Conservation (phyloP, 202 grass and related monocot genomes). For the Dendrocalamus latiflorus region DNA sequence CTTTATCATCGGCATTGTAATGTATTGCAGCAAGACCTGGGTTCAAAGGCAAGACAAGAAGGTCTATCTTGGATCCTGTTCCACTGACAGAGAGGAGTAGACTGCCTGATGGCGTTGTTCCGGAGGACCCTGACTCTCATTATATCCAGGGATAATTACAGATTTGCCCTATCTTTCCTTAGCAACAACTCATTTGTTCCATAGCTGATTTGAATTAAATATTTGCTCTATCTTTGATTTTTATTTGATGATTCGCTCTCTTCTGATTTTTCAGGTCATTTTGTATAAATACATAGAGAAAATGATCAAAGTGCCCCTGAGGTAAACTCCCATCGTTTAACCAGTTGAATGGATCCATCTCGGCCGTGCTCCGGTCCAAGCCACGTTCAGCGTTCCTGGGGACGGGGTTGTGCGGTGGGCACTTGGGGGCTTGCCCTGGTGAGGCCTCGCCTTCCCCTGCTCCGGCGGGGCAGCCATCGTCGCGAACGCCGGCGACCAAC, state of each 20-base stretch:
- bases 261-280: too few relatives aligned
- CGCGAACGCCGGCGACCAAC: slow-evolving; percentile 11
- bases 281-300: too few relatives aligned
- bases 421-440: slow-evolving; percentile 51
- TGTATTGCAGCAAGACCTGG: slow-evolving; percentile 78
- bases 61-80: slow-evolving; percentile 75
- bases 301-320: too few relatives aligned
- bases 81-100: slow-evolving; percentile 58
- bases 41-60: slow-evolving; percentile 47
- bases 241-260: too few relatives aligned
- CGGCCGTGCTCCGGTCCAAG: slow-evolving; percentile 31
- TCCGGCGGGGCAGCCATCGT: slow-evolving; percentile 23
- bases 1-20: slow-evolving; percentile 24
- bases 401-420: slow-evolving; percentile 48
- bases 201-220: too few relatives aligned
- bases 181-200: too few relatives aligned
- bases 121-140: slow-evolving; percentile 93
- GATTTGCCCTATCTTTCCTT: too few relatives aligned
- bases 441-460: slow-evolving; percentile 47
- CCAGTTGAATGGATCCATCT: slow-evolving; percentile 57
- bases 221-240: too few relatives aligned
- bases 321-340: too few relatives aligned
- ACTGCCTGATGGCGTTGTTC: slow-evolving; percentile 65
- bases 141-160: too few relatives aligned
- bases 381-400: slow-evolving; percentile 43